Evolutionary conservation across 495 filamentous ascomycete genomes (phyloP).

Genomic region (Geopyxis carbonaria): DNA sequence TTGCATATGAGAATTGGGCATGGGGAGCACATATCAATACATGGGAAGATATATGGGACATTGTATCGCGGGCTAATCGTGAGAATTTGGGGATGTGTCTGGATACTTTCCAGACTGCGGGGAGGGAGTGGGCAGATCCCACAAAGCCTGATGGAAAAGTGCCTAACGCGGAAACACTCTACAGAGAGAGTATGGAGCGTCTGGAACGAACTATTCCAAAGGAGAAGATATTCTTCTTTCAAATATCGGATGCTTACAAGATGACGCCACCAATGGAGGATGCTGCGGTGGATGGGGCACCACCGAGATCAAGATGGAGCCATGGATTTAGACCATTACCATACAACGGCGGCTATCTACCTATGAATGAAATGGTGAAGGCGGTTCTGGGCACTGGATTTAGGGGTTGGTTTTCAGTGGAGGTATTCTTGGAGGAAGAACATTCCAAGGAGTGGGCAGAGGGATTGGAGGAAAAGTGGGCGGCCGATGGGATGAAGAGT

Average conservation of each 20-base stretch:
- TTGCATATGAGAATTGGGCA: conserved; percentile 78
- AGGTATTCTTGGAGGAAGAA: conserved; percentile 55
- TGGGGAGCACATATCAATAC: conserved; percentile 56
- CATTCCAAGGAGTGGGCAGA: conserved; percentile 42
- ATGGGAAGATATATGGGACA: conserved; percentile 53
- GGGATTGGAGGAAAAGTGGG: conserved; percentile 39
- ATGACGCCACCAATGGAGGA: conserved; percentile 35
- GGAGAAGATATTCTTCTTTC: conserved; percentile 60
- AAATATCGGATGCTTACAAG: conserved; percentile 66
- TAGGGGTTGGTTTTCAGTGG: conserved; percentile 53
- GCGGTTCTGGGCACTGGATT: conserved; percentile 58
- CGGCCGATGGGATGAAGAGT: conserved; percentile 41
- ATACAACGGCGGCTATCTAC: conserved; percentile 56
- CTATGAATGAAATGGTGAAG: conserved; percentile 44
- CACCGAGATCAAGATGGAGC: conserved; percentile 54
- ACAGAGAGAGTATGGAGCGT: conserved; percentile 35
- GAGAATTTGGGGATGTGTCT: conserved; percentile 60
- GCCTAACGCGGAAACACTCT: conserved; percentile 30
- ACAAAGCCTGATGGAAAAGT: conserved; percentile 46
- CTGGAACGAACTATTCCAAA: conserved; percentile 40
- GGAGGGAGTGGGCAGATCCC: conserved; percentile 62
- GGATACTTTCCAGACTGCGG: conserved; percentile 67
- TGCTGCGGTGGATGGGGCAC: conserved; percentile 29
- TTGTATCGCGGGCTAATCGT: conserved; percentile 42
- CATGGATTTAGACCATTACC: conserved; percentile 53